Conservation (phyloP, 2,329 filamentous ascomycete species). For the Orbilia blumenaviensis region DNA sequence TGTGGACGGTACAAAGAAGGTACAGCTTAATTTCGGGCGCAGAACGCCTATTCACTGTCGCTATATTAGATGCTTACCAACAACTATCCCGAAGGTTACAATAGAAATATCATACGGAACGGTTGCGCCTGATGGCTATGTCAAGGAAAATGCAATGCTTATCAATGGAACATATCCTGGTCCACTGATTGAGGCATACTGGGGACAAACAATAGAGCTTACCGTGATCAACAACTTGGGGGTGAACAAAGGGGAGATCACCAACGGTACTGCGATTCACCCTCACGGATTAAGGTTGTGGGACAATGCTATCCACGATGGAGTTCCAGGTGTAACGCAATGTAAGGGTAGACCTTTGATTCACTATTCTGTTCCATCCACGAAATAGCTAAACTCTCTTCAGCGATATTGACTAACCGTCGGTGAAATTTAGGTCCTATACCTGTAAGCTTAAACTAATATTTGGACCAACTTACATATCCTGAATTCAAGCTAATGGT, state of each 20-base stretch:
- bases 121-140: slow-evolving; percentile 67
- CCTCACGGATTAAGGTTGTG: slow-evolving; percentile 21
- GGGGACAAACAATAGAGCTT: slow-evolving; percentile 64
- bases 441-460: slow-evolving; percentile 56
- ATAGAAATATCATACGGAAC: slow-evolving; percentile 14
- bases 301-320: slow-evolving; percentile 65
- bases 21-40: too few species aligned
- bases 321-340: slow-evolving; percentile 66
- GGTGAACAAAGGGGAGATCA: not conserved
- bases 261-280: slow-evolving; percentile 24
- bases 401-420: not conserved
- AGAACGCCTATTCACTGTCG: too few species aligned
- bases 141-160: slow-evolving; percentile 63
- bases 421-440: slow-evolving; percentile 59
- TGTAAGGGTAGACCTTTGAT: slow-evolving; percentile 58
- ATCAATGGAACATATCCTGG: slow-evolving; percentile 74
- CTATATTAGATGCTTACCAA: not conserved
- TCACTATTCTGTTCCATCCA: not conserved
- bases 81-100: not conserved
- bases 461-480: too few species aligned
- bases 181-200: slow-evolving; percentile 71
- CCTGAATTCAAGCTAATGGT: not conserved
- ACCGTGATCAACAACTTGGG: slow-evolving; percentile 21
- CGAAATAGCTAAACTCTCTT: not conserved
- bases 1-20: not conserved